These are phyloP conservation scores for Centella asiatica DNA, from an alignment of 129 eudicot species.

Conservation along the genomic window DNA sequence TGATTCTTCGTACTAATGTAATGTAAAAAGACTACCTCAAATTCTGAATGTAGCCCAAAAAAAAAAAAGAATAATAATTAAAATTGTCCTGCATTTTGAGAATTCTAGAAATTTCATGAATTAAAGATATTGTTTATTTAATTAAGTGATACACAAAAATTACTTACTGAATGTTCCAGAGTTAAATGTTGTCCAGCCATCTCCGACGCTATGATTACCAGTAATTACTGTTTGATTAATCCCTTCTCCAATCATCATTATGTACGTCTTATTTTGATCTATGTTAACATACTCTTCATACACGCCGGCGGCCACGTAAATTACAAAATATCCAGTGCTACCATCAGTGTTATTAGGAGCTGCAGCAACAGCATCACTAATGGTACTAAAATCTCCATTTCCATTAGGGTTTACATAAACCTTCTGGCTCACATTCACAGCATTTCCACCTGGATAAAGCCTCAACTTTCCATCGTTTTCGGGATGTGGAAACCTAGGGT, in stretches of 20 bases:
- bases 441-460: background rate
- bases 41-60: too few species aligned
- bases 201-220: background rate
- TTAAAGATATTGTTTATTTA: too few species aligned
- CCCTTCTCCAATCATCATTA: constrained; percentile 4
- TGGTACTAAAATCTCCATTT: background rate
- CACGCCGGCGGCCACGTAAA: background rate
- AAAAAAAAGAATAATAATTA: too few species aligned
- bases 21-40: too few species aligned
- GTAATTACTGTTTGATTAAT: background rate
- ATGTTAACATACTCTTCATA: constrained; percentile 1
- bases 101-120: too few species aligned
- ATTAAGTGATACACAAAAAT: background rate
- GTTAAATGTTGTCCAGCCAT: background rate
- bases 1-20: too few species aligned
- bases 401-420: background rate
- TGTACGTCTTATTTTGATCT: background rate
- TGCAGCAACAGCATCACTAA: background rate
- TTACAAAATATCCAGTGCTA: background rate
- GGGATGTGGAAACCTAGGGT: background rate
- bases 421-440: background rate
- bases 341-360: background rate
- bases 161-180: background rate
- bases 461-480: background rate
- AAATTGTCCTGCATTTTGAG: too few species aligned